phyloP scores from a whole-genome alignment of 208 protist genomes.

The Trypanosoma mega region DNA sequence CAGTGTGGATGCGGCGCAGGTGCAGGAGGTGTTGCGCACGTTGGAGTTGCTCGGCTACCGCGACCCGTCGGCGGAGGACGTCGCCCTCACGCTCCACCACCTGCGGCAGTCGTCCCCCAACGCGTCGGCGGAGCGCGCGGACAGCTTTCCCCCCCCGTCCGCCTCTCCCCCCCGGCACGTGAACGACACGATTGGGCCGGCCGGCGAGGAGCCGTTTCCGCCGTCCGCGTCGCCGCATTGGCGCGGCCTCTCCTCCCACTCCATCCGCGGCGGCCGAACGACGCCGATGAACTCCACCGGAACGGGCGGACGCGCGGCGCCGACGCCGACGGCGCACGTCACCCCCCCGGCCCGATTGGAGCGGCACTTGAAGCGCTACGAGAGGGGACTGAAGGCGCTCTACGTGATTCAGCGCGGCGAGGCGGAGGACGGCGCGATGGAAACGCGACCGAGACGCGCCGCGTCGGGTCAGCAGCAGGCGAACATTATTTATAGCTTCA shows the following conservation, averaged over 20 bases:
- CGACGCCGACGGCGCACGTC: slow-evolving; percentile 28
- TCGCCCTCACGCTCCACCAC: slow-evolving; percentile 59
- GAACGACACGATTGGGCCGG: slow-evolving; percentile 17
- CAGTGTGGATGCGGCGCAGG: slow-evolving; percentile 18
- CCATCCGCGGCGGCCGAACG: slow-evolving; percentile 18
- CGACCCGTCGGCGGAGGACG: slow-evolving; percentile 49
- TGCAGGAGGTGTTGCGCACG: slow-evolving; percentile 40
- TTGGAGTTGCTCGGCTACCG: slow-evolving; percentile 52
- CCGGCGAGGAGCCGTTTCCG: background rate
- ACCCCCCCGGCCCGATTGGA: slow-evolving; percentile 50
- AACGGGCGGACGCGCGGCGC: slow-evolving; percentile 11
- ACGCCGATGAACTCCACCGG: slow-evolving; percentile 25
- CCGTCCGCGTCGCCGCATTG: slow-evolving; percentile 14
- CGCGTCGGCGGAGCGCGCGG: background rate
- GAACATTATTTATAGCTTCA: slow-evolving; percentile 76
- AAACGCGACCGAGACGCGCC: slow-evolving; percentile 9
- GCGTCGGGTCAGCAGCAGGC: slow-evolving; percentile 43
- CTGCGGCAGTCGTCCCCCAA: slow-evolving; percentile 7
- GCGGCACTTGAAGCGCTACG: slow-evolving; percentile 55
- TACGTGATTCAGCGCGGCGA: slow-evolving; percentile 13
- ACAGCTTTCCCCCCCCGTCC: slow-evolving; percentile 1
- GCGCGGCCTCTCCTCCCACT: slow-evolving; percentile 17
- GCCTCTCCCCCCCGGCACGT: slow-evolving; percentile 13
- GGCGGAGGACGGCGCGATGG: slow-evolving; percentile 8
- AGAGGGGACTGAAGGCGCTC: slow-evolving; percentile 41